Conservation (phyloP, 1,284 basidiomycete species). For the Megacollybia platyphylla region DNA sequence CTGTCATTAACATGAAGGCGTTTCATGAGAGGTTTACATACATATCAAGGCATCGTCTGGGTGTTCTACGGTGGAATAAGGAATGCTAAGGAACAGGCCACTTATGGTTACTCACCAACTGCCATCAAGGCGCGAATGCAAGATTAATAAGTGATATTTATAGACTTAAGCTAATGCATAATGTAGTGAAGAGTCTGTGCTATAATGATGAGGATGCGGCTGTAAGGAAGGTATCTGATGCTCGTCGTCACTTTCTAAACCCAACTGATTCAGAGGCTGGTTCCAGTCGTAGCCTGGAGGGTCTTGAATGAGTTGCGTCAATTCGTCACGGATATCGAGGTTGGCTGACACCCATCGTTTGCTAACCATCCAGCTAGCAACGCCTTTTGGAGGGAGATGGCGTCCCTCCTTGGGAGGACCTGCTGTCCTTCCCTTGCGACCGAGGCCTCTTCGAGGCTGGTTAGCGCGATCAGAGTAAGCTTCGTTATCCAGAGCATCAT, state of each 20-base stretch:
- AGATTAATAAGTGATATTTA: background rate
- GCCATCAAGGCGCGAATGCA: background rate
- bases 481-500: constrained; percentile 42
- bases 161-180: constrained; percentile 14
- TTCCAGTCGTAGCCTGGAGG: constrained; percentile 34
- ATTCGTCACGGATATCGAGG: constrained; percentile 27
- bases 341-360: constrained; percentile 39
- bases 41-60: background rate
- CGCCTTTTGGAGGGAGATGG: constrained; percentile 45
- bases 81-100: background rate
- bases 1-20: background rate
- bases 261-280: constrained; percentile 26
- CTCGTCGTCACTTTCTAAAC: constrained; percentile 38
- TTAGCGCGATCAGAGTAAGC: constrained; percentile 28
- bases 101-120: background rate
- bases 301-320: constrained; percentile 32
- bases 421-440: constrained; percentile 37
- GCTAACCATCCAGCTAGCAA: constrained; percentile 66
- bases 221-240: background rate
- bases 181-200: constrained; percentile 17
- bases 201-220: constrained; percentile 14
- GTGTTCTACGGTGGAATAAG: background rate
- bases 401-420: constrained; percentile 47
- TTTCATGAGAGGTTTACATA: background rate
- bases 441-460: constrained; percentile 42